Conservation (phyloP, 1,284 basidiomycete species). For the Irpex sp. region DNA sequence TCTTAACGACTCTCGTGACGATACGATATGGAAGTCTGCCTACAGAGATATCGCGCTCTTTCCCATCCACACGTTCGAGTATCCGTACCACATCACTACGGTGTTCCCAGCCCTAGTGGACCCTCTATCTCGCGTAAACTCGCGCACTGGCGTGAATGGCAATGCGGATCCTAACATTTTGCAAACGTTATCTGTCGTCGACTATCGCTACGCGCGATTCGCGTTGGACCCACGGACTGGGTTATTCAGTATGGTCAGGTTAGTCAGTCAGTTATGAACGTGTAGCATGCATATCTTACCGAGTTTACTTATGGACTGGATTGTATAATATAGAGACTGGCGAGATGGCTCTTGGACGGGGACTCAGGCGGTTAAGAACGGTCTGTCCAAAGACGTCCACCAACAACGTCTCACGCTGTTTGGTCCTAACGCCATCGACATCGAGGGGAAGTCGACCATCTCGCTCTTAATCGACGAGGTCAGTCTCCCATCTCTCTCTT, state of each 20-base stretch:
- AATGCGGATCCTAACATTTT: conserved; percentile 35
- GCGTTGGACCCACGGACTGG: conserved; percentile 84
- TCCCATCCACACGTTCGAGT: conserved; percentile 62
- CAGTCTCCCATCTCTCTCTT: conserved; percentile 8
- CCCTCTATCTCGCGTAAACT: conserved; percentile 8
- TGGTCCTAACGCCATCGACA: conserved; percentile 87
- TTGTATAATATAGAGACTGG: conserved; percentile 71
- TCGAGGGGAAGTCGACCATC: conserved; percentile 83
- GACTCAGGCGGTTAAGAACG: conserved; percentile 57
- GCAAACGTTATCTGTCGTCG: conserved; percentile 56
- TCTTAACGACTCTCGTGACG: conserved; percentile 15
- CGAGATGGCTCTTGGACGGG: conserved; percentile 80
- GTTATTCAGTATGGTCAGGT: conserved; percentile 82
- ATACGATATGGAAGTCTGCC: conserved; percentile 53
- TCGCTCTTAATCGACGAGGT: conserved; percentile 91
- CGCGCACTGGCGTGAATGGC: conserved; percentile 23
- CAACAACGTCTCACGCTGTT: conserved; percentile 76
- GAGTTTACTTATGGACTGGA: background rate
- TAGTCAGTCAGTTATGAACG: conserved; percentile 25
- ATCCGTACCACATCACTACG: conserved; percentile 76
- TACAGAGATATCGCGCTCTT: conserved; percentile 81
- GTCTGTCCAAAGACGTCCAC: conserved; percentile 52
- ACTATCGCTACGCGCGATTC: conserved; percentile 90
- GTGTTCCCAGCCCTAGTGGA: conserved; percentile 54
- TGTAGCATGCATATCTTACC: no score